These are phyloP conservation scores for Aegilops sharonensis DNA, from an alignment of 176 grass and related monocot species.

Conservation along the genomic window DNA sequence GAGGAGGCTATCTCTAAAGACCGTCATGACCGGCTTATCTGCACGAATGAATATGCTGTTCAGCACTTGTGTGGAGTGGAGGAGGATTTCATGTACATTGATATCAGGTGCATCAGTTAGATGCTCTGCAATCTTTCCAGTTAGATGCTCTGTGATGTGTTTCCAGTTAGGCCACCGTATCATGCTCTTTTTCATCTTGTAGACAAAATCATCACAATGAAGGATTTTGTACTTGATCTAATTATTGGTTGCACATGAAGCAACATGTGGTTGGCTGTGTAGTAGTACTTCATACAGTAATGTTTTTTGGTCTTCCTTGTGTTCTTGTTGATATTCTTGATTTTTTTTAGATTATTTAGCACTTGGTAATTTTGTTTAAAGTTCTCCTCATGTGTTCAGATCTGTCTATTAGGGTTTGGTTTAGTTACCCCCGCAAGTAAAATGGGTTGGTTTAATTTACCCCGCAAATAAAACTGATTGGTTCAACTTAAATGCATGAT, in stretches of 20 bases:
- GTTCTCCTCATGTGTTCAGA: not conserved
- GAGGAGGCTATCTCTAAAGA: not conserved
- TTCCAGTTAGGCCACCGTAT: not conserved
- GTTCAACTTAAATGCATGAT: not conserved
- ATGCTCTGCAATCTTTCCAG: not conserved
- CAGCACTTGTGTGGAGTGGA: not conserved
- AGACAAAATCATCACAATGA: not conserved
- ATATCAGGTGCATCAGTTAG: not conserved
- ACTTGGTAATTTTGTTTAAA: not conserved
- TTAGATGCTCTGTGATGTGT: not conserved
- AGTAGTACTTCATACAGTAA: not conserved
- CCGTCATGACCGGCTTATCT: not conserved
- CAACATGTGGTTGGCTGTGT: not conserved
- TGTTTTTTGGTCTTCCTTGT: not conserved
- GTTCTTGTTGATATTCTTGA: not conserved
- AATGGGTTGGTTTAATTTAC: no score
- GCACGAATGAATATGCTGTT: not conserved
- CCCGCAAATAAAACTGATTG: no score
- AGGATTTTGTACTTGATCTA: not conserved
- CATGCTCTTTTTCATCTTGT: not conserved
- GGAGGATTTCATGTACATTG: not conserved
- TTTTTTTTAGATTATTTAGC: not conserved
- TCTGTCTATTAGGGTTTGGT: not conserved
- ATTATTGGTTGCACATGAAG: not conserved
- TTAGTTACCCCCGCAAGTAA: not conserved